Base-by-base conservation (phyloP, 139 green algal species). In the Haematococcus sp. region DNA sequence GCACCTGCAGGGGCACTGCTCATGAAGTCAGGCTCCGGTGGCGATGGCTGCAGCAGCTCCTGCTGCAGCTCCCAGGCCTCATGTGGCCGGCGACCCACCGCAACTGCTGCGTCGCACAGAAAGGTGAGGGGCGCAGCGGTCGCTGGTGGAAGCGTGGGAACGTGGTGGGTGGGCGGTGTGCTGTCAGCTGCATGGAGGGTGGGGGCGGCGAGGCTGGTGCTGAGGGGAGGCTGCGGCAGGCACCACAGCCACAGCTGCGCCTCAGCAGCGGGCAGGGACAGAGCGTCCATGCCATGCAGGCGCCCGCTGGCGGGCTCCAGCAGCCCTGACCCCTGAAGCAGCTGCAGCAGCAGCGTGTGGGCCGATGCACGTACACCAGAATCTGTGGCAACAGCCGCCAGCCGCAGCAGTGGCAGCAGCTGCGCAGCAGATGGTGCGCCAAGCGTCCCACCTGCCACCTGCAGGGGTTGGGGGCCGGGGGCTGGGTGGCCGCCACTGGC, bases 221-320 rank as follows among this genome's bases (percentile, higher is more conserved):
- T 63, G 65, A 22, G 28, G 2, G 43, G 32, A 4, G 63, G 43
- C 28, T 44, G 19, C 0, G 76, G 74, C 17, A 89, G 54, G 25
- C 71, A 40, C n/a, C 64, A 73, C 63, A 89, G 44, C 84, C 84
- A 89, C 49, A 89, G 56, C 25, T 44, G 30, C 23, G 67, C 75
- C 70, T 89, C 84, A 32, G 68, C 68, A 73, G 51, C 33, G 19
- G 75, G 56, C 49, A 74, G 66, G 16, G 52, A 67, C 59, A 78
- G 55, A 2, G 5, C 63, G 3, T 54, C n/a, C 28, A 9, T 63
- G 54, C 54, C 54, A 33, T 11, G 54, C 15, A 28, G 59, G 23
- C 30, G 15, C 17, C 44, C 43, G 31, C 35, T 33, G 4, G 74
- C 34, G 40, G 40, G 40, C 11, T 7, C 40, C 40, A 49, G 11